Percentiles rank a stretch among this genome's conserved stretches.
These are phyloP conservation scores for Lodderomyces theae DNA, from an alignment of 1,139 yeast genomes.

Conservation along the genomic window DNA sequence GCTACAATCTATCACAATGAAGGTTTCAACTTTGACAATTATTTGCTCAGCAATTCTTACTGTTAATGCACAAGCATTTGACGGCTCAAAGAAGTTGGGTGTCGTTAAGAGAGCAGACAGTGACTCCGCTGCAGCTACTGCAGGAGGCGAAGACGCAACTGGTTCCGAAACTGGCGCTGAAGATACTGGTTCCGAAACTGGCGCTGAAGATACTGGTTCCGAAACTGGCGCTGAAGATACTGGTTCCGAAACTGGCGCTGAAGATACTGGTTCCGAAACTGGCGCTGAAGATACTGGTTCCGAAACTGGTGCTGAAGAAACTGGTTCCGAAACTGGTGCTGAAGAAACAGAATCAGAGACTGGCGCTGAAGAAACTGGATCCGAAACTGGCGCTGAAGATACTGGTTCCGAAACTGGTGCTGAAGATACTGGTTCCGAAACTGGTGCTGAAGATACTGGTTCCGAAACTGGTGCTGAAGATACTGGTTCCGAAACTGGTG, in stretches of 20 bases:
- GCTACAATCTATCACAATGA: slow-evolving; percentile 4
- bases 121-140: not conserved
- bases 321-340: slow-evolving; percentile 9
- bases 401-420: slow-evolving; percentile 7
- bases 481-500: slow-evolving; percentile 4
- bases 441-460: too few species aligned
- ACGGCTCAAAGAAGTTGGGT: slow-evolving; percentile 1
- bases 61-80: slow-evolving; percentile 1
- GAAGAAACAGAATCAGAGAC: slow-evolving; percentile 4
- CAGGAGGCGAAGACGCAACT: not conserved
- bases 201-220: not conserved
- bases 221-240: not conserved
- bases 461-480: slow-evolving; percentile 7
- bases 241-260: not conserved
- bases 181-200: not conserved
- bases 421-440: not conserved
- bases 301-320: not conserved
- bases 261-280: slow-evolving; percentile 6
- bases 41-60: slow-evolving; percentile 5
- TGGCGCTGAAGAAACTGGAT: not conserved
- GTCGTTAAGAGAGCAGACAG: slow-evolving; percentile 6
- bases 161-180: not conserved
- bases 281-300: slow-evolving; percentile 8
- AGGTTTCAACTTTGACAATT: slow-evolving; percentile 6
- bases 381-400: slow-evolving; percentile 13